Base-by-base conservation (phyloP, 371 early-diverging fungal genomes). In the Nematocida displodere region DNA sequence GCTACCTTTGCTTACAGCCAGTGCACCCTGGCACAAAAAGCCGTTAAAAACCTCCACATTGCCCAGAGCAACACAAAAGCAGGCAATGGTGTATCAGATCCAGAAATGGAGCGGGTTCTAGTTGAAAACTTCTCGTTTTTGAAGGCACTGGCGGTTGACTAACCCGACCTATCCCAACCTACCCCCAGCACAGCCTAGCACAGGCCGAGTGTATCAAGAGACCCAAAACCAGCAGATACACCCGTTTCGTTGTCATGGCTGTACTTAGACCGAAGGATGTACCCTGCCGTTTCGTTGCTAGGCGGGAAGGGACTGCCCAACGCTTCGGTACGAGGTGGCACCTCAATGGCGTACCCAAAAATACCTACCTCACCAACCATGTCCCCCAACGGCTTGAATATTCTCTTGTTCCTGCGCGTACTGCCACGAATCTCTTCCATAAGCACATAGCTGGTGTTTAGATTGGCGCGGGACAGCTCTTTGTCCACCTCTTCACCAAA, bases 321-420 rank as follows among this genome's bases (percentile, higher is more conserved):
- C n/a, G n/a, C n/a, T n/a, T n/a, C 1, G 39, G 2, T 22, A 63
- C 29, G 28, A 61, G n/a, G n/a, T n/a, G n/a, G n/a, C n/a, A n/a
- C n/a, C n/a, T n/a, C n/a, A 58, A 53, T 33, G 29, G 34, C 11
- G 34, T 29, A 7, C 11, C 79, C 79, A 40, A 78, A 61, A 7
- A 78, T 54, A 44, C 79, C 76, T 5, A 78, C 34, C 49, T 78
- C 79, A 31, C 36, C 20, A 31, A 78, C 61, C n/a, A 48, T 49
- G 1, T 63, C 33, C 15, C 54, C 58, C n/a, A 26, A 5, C 1
- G 39, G 4, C 28, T 78, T 68, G 8, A 24, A 3, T 29, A 56
- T 5, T 34, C 53, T 46, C 11, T 2, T 22, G 54, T 68, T 71
- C 39, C 53, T 49, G 24, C 47, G 15, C 33, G 40, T 8, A n/a